These are phyloP conservation scores for Limonium bicolor DNA, from an alignment of 148 eudicot species.

Conservation along the genomic window DNA sequence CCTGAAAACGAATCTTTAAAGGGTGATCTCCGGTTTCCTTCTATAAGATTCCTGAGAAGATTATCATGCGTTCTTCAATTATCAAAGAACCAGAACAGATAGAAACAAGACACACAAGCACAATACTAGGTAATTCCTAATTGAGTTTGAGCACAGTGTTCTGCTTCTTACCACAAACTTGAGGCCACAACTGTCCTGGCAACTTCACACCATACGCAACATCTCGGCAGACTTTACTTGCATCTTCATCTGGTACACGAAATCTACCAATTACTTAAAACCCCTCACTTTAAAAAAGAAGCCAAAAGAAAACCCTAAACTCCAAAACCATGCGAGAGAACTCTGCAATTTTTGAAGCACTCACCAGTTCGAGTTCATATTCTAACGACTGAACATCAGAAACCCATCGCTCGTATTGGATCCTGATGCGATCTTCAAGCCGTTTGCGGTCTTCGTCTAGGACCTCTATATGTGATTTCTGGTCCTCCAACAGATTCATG, in stretches of 20 bases:
- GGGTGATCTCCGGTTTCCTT: too few species aligned
- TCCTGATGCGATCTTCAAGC: conserved; percentile 25
- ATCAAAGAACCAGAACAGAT: too few species aligned
- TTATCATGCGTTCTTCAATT: too few species aligned
- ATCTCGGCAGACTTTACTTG: conserved; percentile 10
- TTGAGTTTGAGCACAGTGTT: conserved; percentile 18
- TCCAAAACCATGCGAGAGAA: neutral
- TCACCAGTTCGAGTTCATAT: conserved; percentile 31
- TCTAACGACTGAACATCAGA: conserved; percentile 14
- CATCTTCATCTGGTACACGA: conserved; percentile 28
- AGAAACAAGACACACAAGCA: too few species aligned
- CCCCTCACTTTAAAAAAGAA: neutral
- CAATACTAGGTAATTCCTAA: too few species aligned
- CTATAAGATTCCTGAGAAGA: too few species aligned
- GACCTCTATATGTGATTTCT: conserved; percentile 20
- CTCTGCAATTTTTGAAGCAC: conserved; percentile 6
- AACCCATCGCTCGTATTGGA: conserved; percentile 15
- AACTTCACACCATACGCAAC: conserved; percentile 13
- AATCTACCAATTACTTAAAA: conserved; percentile 1
- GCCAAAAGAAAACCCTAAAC: neutral
- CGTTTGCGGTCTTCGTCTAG: conserved; percentile 16
- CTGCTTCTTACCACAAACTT: conserved; percentile 24
- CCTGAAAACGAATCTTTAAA: too few species aligned
- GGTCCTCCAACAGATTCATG: conserved; percentile 14
- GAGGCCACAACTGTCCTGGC: conserved; percentile 13